A percentile compares a stretch with the other conserved stretches of the same genome.
Evolutionary conservation across 75 land plant genomes (phyloP).

Genomic region (Pinus tabuliformis): DNA sequence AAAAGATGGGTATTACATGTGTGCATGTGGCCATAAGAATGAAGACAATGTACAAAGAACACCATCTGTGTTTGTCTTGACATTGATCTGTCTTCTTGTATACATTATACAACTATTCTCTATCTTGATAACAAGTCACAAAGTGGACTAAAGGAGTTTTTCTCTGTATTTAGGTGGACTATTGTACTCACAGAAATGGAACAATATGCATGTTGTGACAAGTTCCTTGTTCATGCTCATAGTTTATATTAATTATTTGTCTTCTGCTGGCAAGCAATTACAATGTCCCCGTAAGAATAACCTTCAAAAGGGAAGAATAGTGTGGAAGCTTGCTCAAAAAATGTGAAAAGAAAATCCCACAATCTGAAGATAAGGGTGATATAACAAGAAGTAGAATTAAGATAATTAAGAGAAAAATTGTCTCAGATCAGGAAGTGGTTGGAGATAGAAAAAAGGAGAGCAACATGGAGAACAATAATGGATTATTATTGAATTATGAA

Average conservation of each 20-base stretch:
- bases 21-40: slow-evolving; percentile 35
- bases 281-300: slow-evolving; percentile 5
- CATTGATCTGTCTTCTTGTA: neutral
- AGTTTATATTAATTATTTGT: slow-evolving; percentile 27
- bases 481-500: too few species aligned
- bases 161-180: slow-evolving; percentile 25
- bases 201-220: slow-evolving; percentile 44
- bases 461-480: too few species aligned
- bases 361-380: too few species aligned
- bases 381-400: too few species aligned
- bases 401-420: too few species aligned
- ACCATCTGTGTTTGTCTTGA: slow-evolving; percentile 13
- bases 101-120: neutral
- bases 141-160: neutral
- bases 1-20: slow-evolving; percentile 25
- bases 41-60: slow-evolving; percentile 20
- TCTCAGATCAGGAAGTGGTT: too few species aligned
- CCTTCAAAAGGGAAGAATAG: too few species aligned
- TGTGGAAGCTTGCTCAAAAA: too few species aligned
- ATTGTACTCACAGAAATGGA: slow-evolving; percentile 30
- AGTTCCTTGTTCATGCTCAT: slow-evolving; percentile 28
- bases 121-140: neutral
- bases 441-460: too few species aligned
- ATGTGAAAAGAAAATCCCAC: too few species aligned
- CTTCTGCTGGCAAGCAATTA: slow-evolving; percentile 13